A percentile compares a stretch with the other conserved stretches of the same genome.
These are phyloP conservation scores for Herpetomonas samuelpessoai DNA, from an alignment of 208 protist species.

Conservation along the genomic window DNA sequence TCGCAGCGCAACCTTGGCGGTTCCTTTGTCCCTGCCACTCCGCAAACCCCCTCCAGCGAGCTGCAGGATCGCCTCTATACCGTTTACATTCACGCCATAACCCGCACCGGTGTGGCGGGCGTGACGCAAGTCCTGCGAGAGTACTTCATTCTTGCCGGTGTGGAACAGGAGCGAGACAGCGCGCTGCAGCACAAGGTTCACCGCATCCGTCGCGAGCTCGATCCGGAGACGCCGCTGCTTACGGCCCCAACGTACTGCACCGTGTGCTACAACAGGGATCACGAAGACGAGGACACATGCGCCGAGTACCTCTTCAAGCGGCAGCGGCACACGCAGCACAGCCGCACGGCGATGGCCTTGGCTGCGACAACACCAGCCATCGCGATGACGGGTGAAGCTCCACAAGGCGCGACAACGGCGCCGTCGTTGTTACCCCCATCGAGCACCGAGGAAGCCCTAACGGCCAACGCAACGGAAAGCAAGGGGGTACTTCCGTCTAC, in stretches of 20 bases:
- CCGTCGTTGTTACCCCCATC: background rate
- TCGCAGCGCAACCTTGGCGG: slow-evolving; percentile 51
- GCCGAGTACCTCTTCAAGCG: slow-evolving; percentile 79
- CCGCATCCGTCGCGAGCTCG: slow-evolving; percentile 75
- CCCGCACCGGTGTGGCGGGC: slow-evolving; percentile 51
- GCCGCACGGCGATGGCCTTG: slow-evolving; percentile 4
- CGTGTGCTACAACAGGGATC: slow-evolving; percentile 70
- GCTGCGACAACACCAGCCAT: background rate
- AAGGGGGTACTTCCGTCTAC: too few species aligned
- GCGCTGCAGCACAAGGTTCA: slow-evolving; percentile 87
- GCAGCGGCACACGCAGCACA: slow-evolving; percentile 16
- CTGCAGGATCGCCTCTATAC: slow-evolving; percentile 71
- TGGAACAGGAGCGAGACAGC: slow-evolving; percentile 60
- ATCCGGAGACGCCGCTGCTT: slow-evolving; percentile 61
- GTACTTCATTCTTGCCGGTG: slow-evolving; percentile 71
- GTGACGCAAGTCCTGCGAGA: slow-evolving; percentile 74
- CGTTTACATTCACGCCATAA: slow-evolving; percentile 63
- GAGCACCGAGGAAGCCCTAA: background rate
- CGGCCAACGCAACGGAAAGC: background rate
- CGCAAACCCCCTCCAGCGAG: slow-evolving; percentile 36
- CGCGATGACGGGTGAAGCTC: background rate
- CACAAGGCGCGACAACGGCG: too few species aligned
- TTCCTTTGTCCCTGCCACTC: slow-evolving; percentile 40
- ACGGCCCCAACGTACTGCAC: slow-evolving; percentile 62
- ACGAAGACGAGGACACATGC: slow-evolving; percentile 63